Conservation (phyloP, 805 yeast genomes). For the Wickerhamomyces bovis region DNA sequence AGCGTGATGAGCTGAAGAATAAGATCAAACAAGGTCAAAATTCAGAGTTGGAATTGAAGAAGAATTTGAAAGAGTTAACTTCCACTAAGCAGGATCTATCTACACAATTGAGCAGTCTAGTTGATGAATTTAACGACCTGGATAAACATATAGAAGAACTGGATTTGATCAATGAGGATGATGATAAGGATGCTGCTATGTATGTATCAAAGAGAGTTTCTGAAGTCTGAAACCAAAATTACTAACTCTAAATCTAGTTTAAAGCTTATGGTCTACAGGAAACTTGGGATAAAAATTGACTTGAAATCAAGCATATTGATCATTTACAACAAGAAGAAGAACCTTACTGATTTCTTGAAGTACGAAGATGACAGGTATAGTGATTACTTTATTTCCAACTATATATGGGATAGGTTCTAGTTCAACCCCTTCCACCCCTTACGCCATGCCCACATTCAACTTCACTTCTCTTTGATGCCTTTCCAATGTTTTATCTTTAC, state of each 20-base stretch:
- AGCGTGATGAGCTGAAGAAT: conserved; percentile 25
- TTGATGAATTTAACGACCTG: conserved; percentile 29
- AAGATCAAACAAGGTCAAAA: conserved; percentile 34
- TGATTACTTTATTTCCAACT: conserved; percentile 66
- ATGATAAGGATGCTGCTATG: conserved; percentile 38
- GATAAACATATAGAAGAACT: conserved; percentile 29
- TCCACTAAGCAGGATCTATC: conserved; percentile 34
- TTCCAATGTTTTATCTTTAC: not conserved
- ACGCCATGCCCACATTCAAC: not conserved
- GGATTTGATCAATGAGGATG: conserved; percentile 22
- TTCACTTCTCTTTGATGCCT: not conserved
- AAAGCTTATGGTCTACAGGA: conserved; percentile 54
- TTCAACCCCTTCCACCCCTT: not conserved
- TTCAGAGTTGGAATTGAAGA: conserved; percentile 45
- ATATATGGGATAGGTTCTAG: conserved; percentile 67
- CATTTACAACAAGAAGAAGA: conserved; percentile 42
- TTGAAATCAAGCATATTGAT: conserved; percentile 36
- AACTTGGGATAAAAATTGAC: conserved; percentile 51
- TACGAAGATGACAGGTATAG: conserved; percentile 48
- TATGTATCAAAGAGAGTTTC: conserved; percentile 1
- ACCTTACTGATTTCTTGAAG: conserved; percentile 43
- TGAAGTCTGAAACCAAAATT: not conserved
- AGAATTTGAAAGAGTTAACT: conserved; percentile 44
- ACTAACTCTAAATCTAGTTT: conserved; percentile 22
- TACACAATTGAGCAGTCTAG: conserved; percentile 33